A percentile compares a stretch with the other conserved stretches of the same genome.
These are phyloP conservation scores for Epichloe scottii DNA, from an alignment of 2,329 filamentous ascomycete species.

Conservation along the genomic window DNA sequence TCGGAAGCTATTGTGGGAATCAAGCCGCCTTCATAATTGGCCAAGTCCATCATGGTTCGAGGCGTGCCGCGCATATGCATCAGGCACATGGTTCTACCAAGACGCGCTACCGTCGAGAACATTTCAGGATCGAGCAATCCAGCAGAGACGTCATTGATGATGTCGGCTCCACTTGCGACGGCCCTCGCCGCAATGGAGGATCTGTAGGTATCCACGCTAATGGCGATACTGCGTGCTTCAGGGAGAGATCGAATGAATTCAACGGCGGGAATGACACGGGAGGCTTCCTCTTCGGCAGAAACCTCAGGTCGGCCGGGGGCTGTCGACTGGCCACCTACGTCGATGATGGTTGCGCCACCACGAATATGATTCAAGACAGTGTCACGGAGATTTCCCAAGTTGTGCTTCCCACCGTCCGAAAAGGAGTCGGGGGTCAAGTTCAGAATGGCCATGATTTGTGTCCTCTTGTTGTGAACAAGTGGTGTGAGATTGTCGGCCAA, in stretches of 20 bases:
- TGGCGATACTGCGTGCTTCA: conserved; percentile 49
- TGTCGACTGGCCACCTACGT: conserved; percentile 88
- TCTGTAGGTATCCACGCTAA: conserved; percentile 90
- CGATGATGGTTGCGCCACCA: conserved; percentile 70
- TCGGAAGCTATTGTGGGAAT: conserved; percentile 54
- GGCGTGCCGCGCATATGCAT: conserved; percentile 94
- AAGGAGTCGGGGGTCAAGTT: conserved; percentile 96
- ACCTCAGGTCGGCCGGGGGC: conserved; percentile 63
- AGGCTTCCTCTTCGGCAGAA: conserved; percentile 58
- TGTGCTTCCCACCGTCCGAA: conserved; percentile 70
- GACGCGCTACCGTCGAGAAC: conserved; percentile 64
- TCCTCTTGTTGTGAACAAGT: conserved; percentile 44
- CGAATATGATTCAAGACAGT: conserved; percentile 51
- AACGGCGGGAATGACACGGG: conserved; percentile 71
- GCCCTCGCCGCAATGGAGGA: conserved; percentile 69
- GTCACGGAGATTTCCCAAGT: conserved; percentile 37
- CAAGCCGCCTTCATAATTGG: conserved; percentile 57
- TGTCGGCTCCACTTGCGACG: conserved; percentile 67
- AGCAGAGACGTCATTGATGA: conserved; percentile 90
- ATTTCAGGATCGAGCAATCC: conserved; percentile 69
- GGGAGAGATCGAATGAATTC: conserved; percentile 55
- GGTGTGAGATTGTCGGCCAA: conserved; percentile 43
- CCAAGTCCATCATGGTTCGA: conserved; percentile 61
- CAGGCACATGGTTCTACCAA: conserved; percentile 67
- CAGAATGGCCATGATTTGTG: conserved; percentile 83